Percentiles rank a stretch among this genome's conserved stretches.
phyloP scores from a whole-genome alignment of 75 land plant species.

The Isoetes taiwanensis region DNA sequence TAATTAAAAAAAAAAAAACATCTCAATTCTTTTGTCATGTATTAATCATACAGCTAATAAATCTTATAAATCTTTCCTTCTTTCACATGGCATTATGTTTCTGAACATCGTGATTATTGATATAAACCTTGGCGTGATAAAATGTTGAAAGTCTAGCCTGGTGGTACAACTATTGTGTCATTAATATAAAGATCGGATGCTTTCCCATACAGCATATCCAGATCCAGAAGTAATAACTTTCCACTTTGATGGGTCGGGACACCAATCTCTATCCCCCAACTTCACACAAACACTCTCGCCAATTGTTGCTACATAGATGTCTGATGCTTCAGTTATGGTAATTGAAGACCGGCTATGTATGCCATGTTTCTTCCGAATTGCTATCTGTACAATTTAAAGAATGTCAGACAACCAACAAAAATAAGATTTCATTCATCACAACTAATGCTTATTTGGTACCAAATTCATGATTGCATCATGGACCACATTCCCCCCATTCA shows the following conservation, averaged over 20 bases:
- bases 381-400: constrained; percentile 34
- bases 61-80: too few species aligned
- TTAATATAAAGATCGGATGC: too few species aligned
- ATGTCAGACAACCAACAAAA: not conserved
- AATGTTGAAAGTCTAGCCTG: too few species aligned
- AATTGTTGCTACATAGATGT: constrained; percentile 58
- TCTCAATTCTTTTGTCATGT: too few species aligned
- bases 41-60: too few species aligned
- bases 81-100: too few species aligned
- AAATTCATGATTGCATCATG: constrained; percentile 9
- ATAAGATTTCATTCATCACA: not conserved
- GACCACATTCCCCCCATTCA: constrained; percentile 41
- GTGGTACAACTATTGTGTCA: too few species aligned
- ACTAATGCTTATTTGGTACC: not conserved
- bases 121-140: too few species aligned
- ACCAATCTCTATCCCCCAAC: constrained; percentile 64
- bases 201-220: constrained; percentile 79
- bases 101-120: too few species aligned
- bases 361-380: constrained; percentile 38
- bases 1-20: too few species aligned
- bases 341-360: constrained; percentile 60
- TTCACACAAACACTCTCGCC: constrained; percentile 71
- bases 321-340: constrained; percentile 44
- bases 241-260: constrained; percentile 51
- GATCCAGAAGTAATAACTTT: constrained; percentile 40